Percentiles rank a stretch among this genome's conserved stretches.
Evolutionary conservation across 108 stramenopile species (phyloP).

Genomic region (Cyclostephanos tholiformis): DNA sequence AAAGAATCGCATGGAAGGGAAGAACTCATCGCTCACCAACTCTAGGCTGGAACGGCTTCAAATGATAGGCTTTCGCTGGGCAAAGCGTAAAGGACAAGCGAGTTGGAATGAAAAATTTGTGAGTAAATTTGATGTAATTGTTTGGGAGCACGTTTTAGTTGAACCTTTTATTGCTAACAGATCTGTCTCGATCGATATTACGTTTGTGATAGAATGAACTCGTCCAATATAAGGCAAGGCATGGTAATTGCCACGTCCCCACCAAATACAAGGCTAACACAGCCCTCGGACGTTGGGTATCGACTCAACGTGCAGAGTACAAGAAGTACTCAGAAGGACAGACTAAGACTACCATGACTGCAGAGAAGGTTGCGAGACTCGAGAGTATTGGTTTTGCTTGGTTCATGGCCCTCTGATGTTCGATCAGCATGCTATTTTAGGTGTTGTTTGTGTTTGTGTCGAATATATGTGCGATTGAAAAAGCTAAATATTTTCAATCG

Average conservation of each 20-base stretch:
- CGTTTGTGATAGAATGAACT: slow-evolving; percentile 26
- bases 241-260: slow-evolving; percentile 46
- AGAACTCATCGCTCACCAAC: slow-evolving; percentile 42
- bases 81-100: slow-evolving; percentile 54
- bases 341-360: slow-evolving; percentile 38
- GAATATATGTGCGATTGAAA: neutral
- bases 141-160: neutral
- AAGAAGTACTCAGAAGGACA: slow-evolving; percentile 48
- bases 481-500: neutral
- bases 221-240: slow-evolving; percentile 24
- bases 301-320: slow-evolving; percentile 53
- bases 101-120: slow-evolving; percentile 55
- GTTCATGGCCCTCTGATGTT: slow-evolving; percentile 44
- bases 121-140: neutral
- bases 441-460: neutral
- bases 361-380: slow-evolving; percentile 60
- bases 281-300: slow-evolving; percentile 54
- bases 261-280: slow-evolving; percentile 49
- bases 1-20: slow-evolving; percentile 47
- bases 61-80: slow-evolving; percentile 48
- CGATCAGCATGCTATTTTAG: neutral
- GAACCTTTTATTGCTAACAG: neutral
- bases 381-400: slow-evolving; percentile 75
- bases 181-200: neutral
- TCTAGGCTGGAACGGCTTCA: slow-evolving; percentile 27